Evolutionary conservation across 2,329 filamentous ascomycete species (phyloP).

Genomic region (Pleoardoris graminearum): DNA sequence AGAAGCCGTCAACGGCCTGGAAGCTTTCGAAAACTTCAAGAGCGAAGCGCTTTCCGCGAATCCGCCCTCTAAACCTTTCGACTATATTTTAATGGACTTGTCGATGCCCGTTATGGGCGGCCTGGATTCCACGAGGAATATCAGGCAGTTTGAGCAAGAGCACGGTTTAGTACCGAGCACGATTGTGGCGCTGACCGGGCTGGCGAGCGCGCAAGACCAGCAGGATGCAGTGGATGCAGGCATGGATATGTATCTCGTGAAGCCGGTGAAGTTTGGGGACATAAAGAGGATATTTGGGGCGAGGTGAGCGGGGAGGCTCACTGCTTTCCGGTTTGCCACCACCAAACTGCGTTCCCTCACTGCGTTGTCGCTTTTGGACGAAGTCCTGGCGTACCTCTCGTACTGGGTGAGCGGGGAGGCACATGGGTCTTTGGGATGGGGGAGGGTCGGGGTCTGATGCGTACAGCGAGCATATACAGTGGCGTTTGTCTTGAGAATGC

Average conservation of each 20-base stretch:
- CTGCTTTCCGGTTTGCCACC: no score
- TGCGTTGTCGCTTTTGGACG: no score
- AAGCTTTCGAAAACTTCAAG: constrained; percentile 35
- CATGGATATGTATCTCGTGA: constrained; percentile 45
- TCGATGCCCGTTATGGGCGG: constrained; percentile 46
- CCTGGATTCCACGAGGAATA: constrained; percentile 40
- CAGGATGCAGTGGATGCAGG: constrained; percentile 39
- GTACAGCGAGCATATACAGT: not conserved
- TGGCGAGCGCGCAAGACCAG: constrained; percentile 43
- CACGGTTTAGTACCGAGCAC: constrained; percentile 21
- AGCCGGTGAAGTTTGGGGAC: constrained; percentile 45
- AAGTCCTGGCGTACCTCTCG: no score
- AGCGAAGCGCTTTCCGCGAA: constrained; percentile 17
- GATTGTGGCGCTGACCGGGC: constrained; percentile 45
- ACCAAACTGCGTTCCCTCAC: no score
- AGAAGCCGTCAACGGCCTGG: constrained; percentile 39
- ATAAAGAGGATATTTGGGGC: constrained; percentile 31
- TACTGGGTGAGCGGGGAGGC: no score
- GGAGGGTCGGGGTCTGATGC: not conserved
- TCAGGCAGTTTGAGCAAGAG: constrained; percentile 34
- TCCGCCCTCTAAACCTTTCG: constrained; percentile 28
- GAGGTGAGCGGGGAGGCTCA: no score
- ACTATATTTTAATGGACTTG: constrained; percentile 43
- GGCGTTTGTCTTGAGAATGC: not conserved
- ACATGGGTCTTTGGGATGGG: not conserved